Base-by-base conservation (phyloP, 164 flowering plant genomes). In the Stephania yunnanensis region DNA sequence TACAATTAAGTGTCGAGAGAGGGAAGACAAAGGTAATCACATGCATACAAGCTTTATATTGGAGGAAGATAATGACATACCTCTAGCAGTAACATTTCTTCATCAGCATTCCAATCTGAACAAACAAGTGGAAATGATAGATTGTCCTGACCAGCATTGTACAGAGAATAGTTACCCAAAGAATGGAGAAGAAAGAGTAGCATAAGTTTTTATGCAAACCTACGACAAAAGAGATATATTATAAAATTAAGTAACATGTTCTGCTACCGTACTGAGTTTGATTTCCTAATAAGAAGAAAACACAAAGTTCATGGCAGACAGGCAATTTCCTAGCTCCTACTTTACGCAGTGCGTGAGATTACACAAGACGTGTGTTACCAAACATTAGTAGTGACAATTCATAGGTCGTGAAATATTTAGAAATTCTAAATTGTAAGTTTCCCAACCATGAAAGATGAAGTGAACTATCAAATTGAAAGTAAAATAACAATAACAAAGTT, bases 71-170 rank as follows among this genome's bases (percentile, higher is more conserved):
- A 29, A 42, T 80, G 63, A 46, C 74, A 53, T 81, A 95, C 97
- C 97, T 95, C 98, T 50, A 95, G 84, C 73, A 95, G 94, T 70
- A 95, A 70, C 70, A 88, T 91, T 82, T 95, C 98, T 80, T 95
- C 98, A 86, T 95, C 98, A 66, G 97, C 97, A 90, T 93, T 90
- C 98, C 98, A 95, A 77, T 95, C 95, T 42, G 92, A 85, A 82
- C 89, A 88, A 76, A 95, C 80, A 48, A 95, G 89, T 6, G 97
- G 98, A 74, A 95, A 91, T 71, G 95, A 88, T 78, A 95, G 77
- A 80, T 89, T 93, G 77, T 95, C 98, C 98, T 95, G 89, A 69
- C 71, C 55, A 74, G 66, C 46, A 36, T 36, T 55, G 70, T 10
- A 25, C 15, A 15, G 53, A 74, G 17, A 36, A 8, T 29, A 71